Evolutionary conservation across 2,329 filamentous ascomycete genomes (phyloP).

Genomic region (Alternaria incomplexa): DNA sequence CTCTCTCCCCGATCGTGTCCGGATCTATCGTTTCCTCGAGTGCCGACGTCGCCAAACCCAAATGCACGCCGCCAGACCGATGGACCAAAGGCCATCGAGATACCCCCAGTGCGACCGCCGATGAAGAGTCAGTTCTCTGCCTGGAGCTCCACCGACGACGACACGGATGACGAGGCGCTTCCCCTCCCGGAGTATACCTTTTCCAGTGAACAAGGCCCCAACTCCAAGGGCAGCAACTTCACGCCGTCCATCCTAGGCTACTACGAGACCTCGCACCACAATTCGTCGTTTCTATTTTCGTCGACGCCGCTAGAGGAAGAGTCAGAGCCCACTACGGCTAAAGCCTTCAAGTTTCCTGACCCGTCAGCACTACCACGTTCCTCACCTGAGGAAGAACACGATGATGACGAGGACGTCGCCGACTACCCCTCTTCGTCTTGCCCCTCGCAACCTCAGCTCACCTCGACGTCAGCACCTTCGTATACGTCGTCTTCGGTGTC

Average conservation of each 20-base stretch:
- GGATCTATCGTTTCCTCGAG: constrained; percentile 32
- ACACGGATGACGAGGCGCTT: constrained; percentile 33
- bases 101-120: constrained; percentile 41
- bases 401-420: constrained; percentile 19
- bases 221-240: constrained; percentile 26
- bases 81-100: constrained; percentile 33
- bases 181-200: constrained; percentile 20
- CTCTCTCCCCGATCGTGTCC: constrained; percentile 41
- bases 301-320: constrained; percentile 36
- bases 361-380: constrained; percentile 17
- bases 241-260: constrained; percentile 41
- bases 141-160: constrained; percentile 47
- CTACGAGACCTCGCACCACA: constrained; percentile 32
- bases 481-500: constrained; percentile 32
- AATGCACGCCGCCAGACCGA: constrained; percentile 22
- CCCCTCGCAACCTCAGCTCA: constrained; percentile 35
- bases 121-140: constrained; percentile 44
- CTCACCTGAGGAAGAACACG: constrained; percentile 15
- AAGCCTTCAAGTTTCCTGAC: constrained; percentile 29
- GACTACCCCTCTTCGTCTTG: constrained; percentile 24
- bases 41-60: constrained; percentile 30
- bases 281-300: constrained; percentile 39
- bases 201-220: neutral
- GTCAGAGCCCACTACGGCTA: constrained; percentile 26
- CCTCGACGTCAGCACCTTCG: constrained; percentile 42